A percentile compares a stretch with the other conserved stretches of the same genome.
Conservation (phyloP, 2,329 filamentous ascomycete genomes). For the Aureobasidium sp. region DNA sequence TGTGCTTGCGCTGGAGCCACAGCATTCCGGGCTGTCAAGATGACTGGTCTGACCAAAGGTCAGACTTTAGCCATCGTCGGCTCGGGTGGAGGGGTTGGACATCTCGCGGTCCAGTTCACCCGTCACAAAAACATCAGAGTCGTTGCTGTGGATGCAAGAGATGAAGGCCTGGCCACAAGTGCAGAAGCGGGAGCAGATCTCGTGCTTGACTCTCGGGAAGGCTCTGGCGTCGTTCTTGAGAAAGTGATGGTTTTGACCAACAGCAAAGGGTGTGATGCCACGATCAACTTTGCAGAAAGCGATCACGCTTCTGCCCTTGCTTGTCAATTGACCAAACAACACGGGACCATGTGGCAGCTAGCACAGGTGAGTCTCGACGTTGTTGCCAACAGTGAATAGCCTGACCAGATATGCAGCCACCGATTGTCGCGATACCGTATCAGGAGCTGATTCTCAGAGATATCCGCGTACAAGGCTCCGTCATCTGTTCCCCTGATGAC, state of each 20-base stretch:
- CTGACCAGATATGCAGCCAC: constrained; percentile 23
- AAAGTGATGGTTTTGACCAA: too few species aligned
- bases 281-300: too few species aligned
- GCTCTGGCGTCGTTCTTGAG: too few species aligned
- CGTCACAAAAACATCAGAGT: constrained; percentile 45
- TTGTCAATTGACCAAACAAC: constrained; percentile 52
- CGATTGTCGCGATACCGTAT: constrained; percentile 32
- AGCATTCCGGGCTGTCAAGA: constrained; percentile 40
- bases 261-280: too few species aligned
- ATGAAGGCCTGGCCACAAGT: constrained; percentile 45
- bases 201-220: constrained; percentile 23
- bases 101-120: constrained; percentile 48
- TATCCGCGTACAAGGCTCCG: constrained; percentile 41
- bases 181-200: constrained; percentile 43
- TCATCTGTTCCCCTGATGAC: constrained; percentile 30
- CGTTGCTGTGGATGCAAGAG: constrained; percentile 48
- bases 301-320: constrained; percentile 40
- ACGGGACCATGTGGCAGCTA: constrained; percentile 52
- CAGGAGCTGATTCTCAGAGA: constrained; percentile 48
- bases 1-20: constrained; percentile 51
- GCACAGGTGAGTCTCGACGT: constrained; percentile 35
- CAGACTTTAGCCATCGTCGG: constrained; percentile 35
- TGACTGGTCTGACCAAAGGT: constrained; percentile 33
- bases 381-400: too few species aligned
- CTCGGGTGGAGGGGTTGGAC: constrained; percentile 44